Conservation (phyloP, 2,329 filamentous ascomycete species). For the Xylariomycetidae sp. region DNA sequence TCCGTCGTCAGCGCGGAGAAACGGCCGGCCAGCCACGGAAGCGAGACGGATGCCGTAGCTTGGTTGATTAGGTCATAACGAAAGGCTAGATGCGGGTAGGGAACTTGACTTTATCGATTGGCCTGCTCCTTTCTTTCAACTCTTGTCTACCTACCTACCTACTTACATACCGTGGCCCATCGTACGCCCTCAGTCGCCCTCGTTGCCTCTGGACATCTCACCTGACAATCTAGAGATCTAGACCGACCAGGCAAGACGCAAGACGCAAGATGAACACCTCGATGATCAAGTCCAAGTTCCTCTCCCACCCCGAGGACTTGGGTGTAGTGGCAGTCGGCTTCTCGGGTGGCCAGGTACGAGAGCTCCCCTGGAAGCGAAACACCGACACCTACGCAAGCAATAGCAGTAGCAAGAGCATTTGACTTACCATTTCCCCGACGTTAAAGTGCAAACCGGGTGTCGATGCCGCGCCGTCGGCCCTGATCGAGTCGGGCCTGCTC, state of each 20-base stretch:
- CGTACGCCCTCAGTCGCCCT: not conserved
- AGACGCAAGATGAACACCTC: slow-evolving; percentile 43
- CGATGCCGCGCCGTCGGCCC: slow-evolving; percentile 80
- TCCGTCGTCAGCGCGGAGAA: no score
- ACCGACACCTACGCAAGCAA: slow-evolving; percentile 4
- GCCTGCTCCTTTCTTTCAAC: no score
- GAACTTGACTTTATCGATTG: no score
- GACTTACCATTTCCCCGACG: slow-evolving; percentile 6
- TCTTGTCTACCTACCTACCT: no score
- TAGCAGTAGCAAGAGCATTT: slow-evolving; percentile 4
- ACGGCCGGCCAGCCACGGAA: no score
- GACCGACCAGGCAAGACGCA: not conserved
- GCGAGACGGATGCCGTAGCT: no score
- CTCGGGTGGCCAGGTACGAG: slow-evolving; percentile 88
- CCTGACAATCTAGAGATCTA: not conserved
- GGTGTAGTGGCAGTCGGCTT: slow-evolving; percentile 94
- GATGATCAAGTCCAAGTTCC: slow-evolving; percentile 63
- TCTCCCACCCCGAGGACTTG: slow-evolving; percentile 70
- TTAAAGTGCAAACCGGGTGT: slow-evolving; percentile 77
- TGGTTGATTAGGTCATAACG: no score
- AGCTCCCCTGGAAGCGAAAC: no score
- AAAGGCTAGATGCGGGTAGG: no score
- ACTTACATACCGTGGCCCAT: no score
- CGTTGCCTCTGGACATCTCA: not conserved
- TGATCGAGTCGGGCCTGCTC: slow-evolving; percentile 84